A percentile compares a stretch with the other conserved stretches of the same genome.
These are phyloP conservation scores for Hanseniaspora uvarum DNA, from an alignment of 1,139 yeast species.

Conservation along the genomic window DNA sequence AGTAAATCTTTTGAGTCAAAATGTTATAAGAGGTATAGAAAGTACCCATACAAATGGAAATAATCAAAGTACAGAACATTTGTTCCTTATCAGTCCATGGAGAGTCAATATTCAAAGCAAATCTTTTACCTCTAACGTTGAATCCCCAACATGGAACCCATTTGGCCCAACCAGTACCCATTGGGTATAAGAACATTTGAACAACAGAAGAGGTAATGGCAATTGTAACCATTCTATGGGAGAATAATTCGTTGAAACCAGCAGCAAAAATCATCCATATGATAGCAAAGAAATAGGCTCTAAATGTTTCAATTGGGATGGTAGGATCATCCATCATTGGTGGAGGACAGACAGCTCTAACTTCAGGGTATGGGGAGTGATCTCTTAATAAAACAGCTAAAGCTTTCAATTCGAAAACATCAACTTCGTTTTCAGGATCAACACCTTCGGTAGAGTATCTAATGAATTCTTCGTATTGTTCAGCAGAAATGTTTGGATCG, in stretches of 20 bases:
- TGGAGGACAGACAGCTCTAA: constrained; percentile 48
- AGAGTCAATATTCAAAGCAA: constrained; percentile 43
- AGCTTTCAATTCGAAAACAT: constrained; percentile 32
- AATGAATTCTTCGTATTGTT: constrained; percentile 31
- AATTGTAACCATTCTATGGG: constrained; percentile 47
- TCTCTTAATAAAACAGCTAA: constrained; percentile 42
- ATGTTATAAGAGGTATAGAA: constrained; percentile 40
- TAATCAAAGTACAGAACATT: constrained; percentile 46
- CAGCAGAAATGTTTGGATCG: constrained; percentile 43
- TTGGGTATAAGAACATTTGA: constrained; percentile 50
- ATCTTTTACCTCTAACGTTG: constrained; percentile 33
- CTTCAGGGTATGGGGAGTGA: constrained; percentile 57
- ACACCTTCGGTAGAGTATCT: constrained; percentile 25
- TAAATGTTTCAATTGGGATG: constrained; percentile 44
- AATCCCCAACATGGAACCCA: constrained; percentile 43
- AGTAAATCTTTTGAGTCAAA: constrained; percentile 39
- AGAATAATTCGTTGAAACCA: constrained; percentile 49
- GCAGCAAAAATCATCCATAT: constrained; percentile 49
- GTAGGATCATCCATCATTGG: constrained; percentile 38
- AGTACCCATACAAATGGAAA: constrained; percentile 36
- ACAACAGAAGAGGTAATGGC: constrained; percentile 39
- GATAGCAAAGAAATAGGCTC: constrained; percentile 47
- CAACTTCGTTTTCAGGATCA: constrained; percentile 19
- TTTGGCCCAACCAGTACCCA: constrained; percentile 38
- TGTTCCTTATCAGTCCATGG: constrained; percentile 64